Evolutionary conservation across 2,329 filamentous ascomycete species (phyloP), one percentile per base, ranked within the genome.

Genomic region (Rhynchosporium agropyri): DNA sequence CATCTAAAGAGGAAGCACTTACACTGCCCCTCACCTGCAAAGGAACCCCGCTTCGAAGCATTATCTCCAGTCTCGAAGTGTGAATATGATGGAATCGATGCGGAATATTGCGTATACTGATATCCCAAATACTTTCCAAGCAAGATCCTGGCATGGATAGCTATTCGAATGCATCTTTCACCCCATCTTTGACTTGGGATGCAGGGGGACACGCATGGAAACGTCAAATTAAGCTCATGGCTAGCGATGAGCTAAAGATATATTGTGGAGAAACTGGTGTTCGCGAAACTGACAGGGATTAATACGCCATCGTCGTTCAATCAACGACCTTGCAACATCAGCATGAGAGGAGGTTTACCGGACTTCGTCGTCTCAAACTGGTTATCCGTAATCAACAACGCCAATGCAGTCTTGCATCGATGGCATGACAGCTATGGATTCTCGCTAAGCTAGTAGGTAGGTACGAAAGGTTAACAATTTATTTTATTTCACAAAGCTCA

Each of bases 161-260:
- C 53, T 42, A 26, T 40, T 33, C 33, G 46, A 45, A 10, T 20
- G 43, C n/a, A 49, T 40, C 36, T 29, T 40, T 36, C 36, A 20
- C 62, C 57, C 57, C 57, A 56, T 60, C n/a, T 51, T 60, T 60
- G 50, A 53, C n/a, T 12, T 55, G 33, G 43, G 36, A 31, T 31
- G 26, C 20, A 56, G 12, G 53, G 2, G 43, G 31, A 56, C 9
- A 28, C 28, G 45, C n/a, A 29, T 33, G 26, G 38, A 45, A 56
- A 56, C 53, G 53, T 56, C 42, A 7, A 56, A 45, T 45, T 56
- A 56, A 56, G 53, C 53, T 56, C 53, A 43, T 45, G 26, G 28
- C 40, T 56, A 33, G 42, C 8, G 42, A 20, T 9, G 2, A 3
- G 28, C 53, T 31, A 55, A 13, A 10, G 9, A 4, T 7, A 13